Evolutionary conservation across 768 basidiomycete genomes (phyloP), one percentile per base, ranked within the genome.

Genomic region (Russula sp.): DNA sequence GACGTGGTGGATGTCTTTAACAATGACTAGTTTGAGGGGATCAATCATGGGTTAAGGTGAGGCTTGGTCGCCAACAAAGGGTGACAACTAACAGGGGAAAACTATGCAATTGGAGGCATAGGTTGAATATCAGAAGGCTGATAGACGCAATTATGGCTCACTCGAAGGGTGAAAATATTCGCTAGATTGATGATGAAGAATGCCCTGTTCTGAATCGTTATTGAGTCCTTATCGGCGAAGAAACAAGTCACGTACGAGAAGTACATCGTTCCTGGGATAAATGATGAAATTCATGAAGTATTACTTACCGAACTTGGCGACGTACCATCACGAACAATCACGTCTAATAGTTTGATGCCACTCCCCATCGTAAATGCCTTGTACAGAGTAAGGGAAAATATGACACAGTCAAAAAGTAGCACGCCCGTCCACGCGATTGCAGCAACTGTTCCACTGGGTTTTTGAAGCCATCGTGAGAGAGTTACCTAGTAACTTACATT

Each of bases 301-400:
- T 32, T 29, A 29, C 25, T 29, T 0, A 7, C 18, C 25, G 2
- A 32, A 18, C 45, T 41, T 29, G 25, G 25, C 7, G 34, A 54
- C 62, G 10, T 9, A 63, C 62, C 57, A n/a, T 63, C 62, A 38
- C 62, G 57, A 16, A 63, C 57, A 2, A 63, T 59, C 39, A 63
- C 62, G 48, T 59, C 22, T 1, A 63, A 25, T 3, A 63, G 45
- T 16, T 39, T 46, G 29, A 55, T 22, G 7, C 62, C 62, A 9
- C 25, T 59, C 25, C 62, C 57, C 8, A 63, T 59, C 41, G 22
- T 32, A 42, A 58, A 36, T 1, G 62, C 62, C 34, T 55, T 63
- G 51, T 54, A 50, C 34, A 63, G 34, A 22, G 62, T 63, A 42
- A 63, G 58, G 10, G 41, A 49, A 25, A 63, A 63, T 47, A 63